Evolutionary conservation across 345 rosid species (phyloP).

Genomic region (Pistacia vera): DNA sequence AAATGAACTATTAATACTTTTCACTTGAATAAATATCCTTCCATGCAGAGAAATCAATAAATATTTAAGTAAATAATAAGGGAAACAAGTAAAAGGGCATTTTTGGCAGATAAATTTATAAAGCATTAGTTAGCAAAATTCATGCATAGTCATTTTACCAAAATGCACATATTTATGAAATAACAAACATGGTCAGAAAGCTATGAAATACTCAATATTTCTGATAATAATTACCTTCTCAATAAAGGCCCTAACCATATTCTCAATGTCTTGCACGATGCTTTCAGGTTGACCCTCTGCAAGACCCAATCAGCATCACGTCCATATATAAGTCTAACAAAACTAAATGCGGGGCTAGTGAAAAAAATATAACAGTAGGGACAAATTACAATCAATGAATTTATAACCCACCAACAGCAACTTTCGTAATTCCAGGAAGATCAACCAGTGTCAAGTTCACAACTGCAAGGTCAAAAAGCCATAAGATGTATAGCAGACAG

Average conservation of each 20-base stretch:
- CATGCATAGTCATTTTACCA: not conserved
- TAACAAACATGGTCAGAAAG: conserved; percentile 9
- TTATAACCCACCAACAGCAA: conserved; percentile 80
- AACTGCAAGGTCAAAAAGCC: conserved; percentile 47
- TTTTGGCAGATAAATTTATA: not conserved
- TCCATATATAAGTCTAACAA: conserved; percentile 9
- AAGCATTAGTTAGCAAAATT: not conserved
- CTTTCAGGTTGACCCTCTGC: conserved; percentile 93
- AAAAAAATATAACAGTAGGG: not conserved
- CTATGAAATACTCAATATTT: not conserved
- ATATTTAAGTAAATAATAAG: not conserved
- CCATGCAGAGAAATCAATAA: not conserved
- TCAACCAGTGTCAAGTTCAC: conserved; percentile 94
- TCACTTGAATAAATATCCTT: not conserved
- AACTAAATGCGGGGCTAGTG: conserved; percentile 1
- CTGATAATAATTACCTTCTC: conserved; percentile 65
- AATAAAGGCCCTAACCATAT: conserved; percentile 82
- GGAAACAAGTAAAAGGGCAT: not conserved
- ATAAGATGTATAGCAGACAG: conserved; percentile 6
- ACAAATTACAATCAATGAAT: conserved; percentile 6
- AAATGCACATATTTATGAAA: conserved; percentile 5
- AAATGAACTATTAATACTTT: conserved; percentile 1
- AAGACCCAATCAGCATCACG: conserved; percentile 18
- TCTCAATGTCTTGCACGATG: conserved; percentile 87
- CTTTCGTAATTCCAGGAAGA: conserved; percentile 98